Conservation (phyloP, 257 asterid genomes). For the Sherardia arvensis region DNA sequence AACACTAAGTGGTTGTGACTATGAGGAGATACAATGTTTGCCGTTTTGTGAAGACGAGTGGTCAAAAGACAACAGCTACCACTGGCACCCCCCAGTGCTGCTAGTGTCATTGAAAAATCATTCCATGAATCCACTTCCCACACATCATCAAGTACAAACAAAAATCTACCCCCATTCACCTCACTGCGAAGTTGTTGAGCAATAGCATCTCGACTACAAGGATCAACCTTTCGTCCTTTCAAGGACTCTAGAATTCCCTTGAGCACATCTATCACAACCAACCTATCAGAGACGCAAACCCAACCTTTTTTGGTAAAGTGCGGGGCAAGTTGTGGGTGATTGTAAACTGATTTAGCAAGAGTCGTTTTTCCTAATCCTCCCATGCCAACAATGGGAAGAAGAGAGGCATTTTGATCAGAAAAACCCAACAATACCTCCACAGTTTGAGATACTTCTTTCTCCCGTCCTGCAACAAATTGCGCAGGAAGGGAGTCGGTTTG, state of each 20-base stretch:
- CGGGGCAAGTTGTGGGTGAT: too few species aligned
- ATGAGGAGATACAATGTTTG: neutral
- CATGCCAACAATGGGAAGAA: too few species aligned
- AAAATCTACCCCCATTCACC: neutral
- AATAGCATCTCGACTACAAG: neutral
- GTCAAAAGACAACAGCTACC: slow-evolving; percentile 1
- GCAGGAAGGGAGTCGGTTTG: too few species aligned
- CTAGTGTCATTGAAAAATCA: neutral
- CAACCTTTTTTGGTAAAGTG: too few species aligned
- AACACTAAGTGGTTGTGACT: neutral
- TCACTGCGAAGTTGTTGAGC: neutral
- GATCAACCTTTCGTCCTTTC: neutral
- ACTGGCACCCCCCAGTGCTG: neutral
- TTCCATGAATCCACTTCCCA: neutral
- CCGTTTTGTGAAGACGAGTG: neutral
- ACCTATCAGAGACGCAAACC: neutral
- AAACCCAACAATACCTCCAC: too few species aligned
- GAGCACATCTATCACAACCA: neutral
- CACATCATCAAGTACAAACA: slow-evolving; percentile 1
- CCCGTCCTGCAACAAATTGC: neutral
- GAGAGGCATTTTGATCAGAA: too few species aligned
- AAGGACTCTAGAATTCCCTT: neutral
- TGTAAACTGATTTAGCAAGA: too few species aligned
- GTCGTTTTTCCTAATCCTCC: too few species aligned
- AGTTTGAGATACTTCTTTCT: neutral